Conservation (phyloP, 1,284 basidiomycete genomes). For the Phellopilus nigrolimitatus region DNA sequence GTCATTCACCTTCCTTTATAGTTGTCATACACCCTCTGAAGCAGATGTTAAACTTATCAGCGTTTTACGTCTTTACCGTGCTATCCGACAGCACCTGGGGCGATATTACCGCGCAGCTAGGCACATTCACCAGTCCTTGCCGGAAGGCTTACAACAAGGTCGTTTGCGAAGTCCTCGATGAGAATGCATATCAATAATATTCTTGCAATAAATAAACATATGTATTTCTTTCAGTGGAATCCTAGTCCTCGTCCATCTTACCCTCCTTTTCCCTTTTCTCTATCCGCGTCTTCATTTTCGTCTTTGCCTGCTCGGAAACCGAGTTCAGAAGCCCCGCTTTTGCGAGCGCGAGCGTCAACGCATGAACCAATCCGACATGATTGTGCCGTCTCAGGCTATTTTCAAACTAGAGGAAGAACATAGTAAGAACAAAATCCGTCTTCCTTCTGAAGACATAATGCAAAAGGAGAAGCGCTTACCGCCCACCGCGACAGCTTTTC, state of each 20-base stretch:
- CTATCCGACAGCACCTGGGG: too few species aligned
- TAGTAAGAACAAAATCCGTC: not conserved
- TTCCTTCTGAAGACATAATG: not conserved
- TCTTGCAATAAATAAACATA: too few species aligned
- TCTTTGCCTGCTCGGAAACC: conserved; percentile 44
- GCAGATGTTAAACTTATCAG: too few species aligned
- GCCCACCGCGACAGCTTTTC: conserved; percentile 77
- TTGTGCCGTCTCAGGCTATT: conserved; percentile 80
- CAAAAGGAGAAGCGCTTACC: conserved; percentile 44
- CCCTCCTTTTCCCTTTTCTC: conserved; percentile 46
- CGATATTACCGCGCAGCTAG: too few species aligned
- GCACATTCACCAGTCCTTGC: too few species aligned
- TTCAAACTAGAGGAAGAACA: conserved; percentile 55
- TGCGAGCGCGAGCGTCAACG: conserved; percentile 61
- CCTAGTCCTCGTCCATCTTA: conserved; percentile 52
- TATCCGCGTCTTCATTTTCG: conserved; percentile 48
- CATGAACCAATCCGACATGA: conserved; percentile 75
- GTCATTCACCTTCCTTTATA: too few species aligned
- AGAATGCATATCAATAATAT: too few species aligned
- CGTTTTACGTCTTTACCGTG: too few species aligned
- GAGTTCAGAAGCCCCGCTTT: conserved; percentile 53
- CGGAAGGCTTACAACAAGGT: too few species aligned
- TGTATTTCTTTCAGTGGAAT: not conserved
- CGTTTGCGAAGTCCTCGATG: not conserved
- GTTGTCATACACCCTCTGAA: too few species aligned